Base-by-base conservation (phyloP, 345 rosid species). In the Aquilaria sinensis region DNA sequence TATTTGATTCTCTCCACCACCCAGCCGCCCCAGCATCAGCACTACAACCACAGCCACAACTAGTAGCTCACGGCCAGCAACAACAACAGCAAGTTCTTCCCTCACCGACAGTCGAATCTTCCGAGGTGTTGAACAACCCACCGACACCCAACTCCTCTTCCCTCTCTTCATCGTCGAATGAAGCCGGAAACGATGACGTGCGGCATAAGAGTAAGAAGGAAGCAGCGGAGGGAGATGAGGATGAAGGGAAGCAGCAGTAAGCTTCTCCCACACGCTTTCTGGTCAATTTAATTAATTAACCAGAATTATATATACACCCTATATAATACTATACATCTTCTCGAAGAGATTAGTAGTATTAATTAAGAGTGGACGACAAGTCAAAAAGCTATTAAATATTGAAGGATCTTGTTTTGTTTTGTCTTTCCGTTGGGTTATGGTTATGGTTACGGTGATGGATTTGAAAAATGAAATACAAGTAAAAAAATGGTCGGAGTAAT, bases 101-200 rank as follows among this genome's bases (percentile, higher is more conserved):
- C 8, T 71, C 85, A 5, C 78, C 83, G 74, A 65, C 68, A 12
- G 74, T 67, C 51, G 89, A 83, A 64, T 79, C 87, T 11, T 81
- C 91, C 12, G 97, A 91, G 81, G 93, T 85, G 30, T 62, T 81
- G 59, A 86, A 78, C 69, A 63, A 72, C 61, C 91, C 93, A 34
- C 72, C 89, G 29, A 84, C 97, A 41, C 91, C 94, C 8, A 84
- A 88, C 81, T 90, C 97, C 3, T 78, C 90, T 2, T 90, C 93
- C 41, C 64, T 84, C 68, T 90, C 97, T 6, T 76, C 83, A 4
- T 90, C 87, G 4, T 87, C 97, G 0, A 85, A 85, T 37, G 96
- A 85, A 69, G 81, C 78, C 7, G 81, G 71, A 57, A 77, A 74
- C 60, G 76, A 76, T 34, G 71, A 49, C 29, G 65, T 47, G 51